Evolutionary conservation across 768 basidiomycete species (phyloP).

Genomic region (Russula sp.): DNA sequence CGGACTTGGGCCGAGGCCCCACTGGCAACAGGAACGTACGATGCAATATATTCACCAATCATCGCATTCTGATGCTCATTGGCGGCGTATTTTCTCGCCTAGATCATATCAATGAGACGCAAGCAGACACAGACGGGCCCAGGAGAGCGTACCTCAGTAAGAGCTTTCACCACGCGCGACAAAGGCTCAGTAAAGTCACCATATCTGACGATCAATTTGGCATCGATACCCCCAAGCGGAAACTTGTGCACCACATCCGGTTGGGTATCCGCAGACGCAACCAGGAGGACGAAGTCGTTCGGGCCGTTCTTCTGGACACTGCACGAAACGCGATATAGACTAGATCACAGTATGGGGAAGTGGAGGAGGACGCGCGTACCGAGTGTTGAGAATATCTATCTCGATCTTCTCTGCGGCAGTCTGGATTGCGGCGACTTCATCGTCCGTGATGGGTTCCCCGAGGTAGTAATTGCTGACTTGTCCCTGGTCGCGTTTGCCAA

Average conservation of each 20-base stretch:
- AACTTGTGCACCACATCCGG: constrained; percentile 47
- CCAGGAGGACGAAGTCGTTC: constrained; percentile 61
- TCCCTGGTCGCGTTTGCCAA: constrained; percentile 76
- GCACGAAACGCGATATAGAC: background rate
- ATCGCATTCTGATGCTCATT: constrained; percentile 71
- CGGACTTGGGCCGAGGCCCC: background rate
- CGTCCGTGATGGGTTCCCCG: constrained; percentile 67
- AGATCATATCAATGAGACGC: background rate
- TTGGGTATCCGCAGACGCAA: constrained; percentile 62
- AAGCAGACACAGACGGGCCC: background rate
- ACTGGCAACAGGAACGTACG: constrained; percentile 47
- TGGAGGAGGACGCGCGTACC: constrained; percentile 43
- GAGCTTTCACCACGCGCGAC: constrained; percentile 50
- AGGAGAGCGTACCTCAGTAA: constrained; percentile 52
- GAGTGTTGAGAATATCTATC: constrained; percentile 79
- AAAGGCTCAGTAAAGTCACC: constrained; percentile 70
- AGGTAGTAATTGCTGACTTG: constrained; percentile 86
- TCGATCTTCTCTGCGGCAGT: constrained; percentile 68
- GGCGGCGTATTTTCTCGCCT: constrained; percentile 73
- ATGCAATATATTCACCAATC: constrained; percentile 76
- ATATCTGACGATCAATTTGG: constrained; percentile 62
- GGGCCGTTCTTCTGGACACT: constrained; percentile 71
- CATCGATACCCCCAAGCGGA: constrained; percentile 41
- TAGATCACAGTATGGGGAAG: background rate
- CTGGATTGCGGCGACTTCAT: constrained; percentile 76